These are phyloP conservation scores for Leptosphaerulina australis DNA, from an alignment of 2,329 filamentous ascomycete species.

Conservation along the genomic window DNA sequence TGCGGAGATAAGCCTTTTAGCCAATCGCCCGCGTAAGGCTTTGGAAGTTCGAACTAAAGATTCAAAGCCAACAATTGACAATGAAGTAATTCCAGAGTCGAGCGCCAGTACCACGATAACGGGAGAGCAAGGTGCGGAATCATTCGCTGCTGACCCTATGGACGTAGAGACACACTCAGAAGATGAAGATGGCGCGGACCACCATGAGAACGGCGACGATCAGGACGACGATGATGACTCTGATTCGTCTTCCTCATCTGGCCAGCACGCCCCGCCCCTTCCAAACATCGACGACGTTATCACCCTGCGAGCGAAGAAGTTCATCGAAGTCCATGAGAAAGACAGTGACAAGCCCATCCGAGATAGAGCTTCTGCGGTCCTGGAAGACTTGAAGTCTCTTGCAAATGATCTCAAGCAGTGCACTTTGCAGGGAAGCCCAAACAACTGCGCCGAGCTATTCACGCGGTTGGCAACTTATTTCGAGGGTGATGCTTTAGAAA, in stretches of 20 bases:
- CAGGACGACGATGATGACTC: constrained; percentile 68
- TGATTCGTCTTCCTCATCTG: constrained; percentile 64
- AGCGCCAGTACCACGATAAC: constrained; percentile 30
- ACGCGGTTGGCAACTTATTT: constrained; percentile 80
- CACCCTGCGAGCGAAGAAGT: constrained; percentile 76
- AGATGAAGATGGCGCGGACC: constrained; percentile 56
- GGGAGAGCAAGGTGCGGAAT: constrained; percentile 44
- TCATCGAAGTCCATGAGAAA: constrained; percentile 81
- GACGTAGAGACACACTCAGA: constrained; percentile 61
- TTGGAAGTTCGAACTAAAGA: constrained; percentile 39
- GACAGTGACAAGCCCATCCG: constrained; percentile 76
- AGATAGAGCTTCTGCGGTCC: constrained; percentile 76
- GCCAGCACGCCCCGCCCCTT: constrained; percentile 30
- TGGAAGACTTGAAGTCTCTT: constrained; percentile 73
- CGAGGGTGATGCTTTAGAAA: constrained; percentile 84
- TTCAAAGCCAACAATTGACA: constrained; percentile 31
- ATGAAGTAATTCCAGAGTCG: constrained; percentile 33
- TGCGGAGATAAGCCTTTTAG: constrained; percentile 83
- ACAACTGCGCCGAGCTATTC: constrained; percentile 71
- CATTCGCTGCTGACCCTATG: constrained; percentile 60
- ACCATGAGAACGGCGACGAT: constrained; percentile 59
- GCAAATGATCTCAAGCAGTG: constrained; percentile 73
- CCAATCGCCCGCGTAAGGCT: constrained; percentile 55
- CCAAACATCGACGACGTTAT: constrained; percentile 73
- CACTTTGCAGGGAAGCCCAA: constrained; percentile 60